Conservation (phyloP, 805 yeast species). For the Monosporozyma siamensis region DNA sequence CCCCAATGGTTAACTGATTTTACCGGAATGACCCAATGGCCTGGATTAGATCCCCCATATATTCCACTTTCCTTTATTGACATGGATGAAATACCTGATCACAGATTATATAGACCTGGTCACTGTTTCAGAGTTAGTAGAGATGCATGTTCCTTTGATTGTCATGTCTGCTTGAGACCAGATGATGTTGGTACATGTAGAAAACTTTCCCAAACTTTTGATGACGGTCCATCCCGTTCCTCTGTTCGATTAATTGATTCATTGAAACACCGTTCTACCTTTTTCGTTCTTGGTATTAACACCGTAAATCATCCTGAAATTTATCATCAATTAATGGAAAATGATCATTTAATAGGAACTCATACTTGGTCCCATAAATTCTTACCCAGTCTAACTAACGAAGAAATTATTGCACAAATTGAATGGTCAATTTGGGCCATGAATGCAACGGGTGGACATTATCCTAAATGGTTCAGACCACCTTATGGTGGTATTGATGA, state of each 20-base stretch:
- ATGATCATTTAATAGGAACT: constrained; percentile 74
- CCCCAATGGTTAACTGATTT: constrained; percentile 73
- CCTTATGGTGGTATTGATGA: constrained; percentile 95
- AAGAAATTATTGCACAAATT: constrained; percentile 76
- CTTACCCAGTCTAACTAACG: constrained; percentile 68
- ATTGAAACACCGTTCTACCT: constrained; percentile 56
- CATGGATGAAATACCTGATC: constrained; percentile 41
- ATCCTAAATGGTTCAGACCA: constrained; percentile 92
- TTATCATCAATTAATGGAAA: constrained; percentile 43
- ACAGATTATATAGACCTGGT: constrained; percentile 45
- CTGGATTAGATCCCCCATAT: constrained; percentile 79
- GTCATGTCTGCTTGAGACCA: constrained; percentile 62
- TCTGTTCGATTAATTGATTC: constrained; percentile 51
- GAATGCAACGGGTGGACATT: constrained; percentile 83
- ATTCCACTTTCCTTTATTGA: constrained; percentile 69
- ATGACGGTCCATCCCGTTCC: constrained; percentile 83
- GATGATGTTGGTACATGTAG: constrained; percentile 77
- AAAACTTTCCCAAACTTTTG: constrained; percentile 76
- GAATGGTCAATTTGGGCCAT: constrained; percentile 97
- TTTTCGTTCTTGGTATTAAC: constrained; percentile 78
- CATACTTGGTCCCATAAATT: constrained; percentile 93
- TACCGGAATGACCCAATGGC: constrained; percentile 76
- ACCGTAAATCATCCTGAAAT: constrained; percentile 69
- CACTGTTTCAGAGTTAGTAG: constrained; percentile 44
- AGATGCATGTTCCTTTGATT: constrained; percentile 72